Evolutionary conservation across 2,329 filamentous ascomycete species (phyloP).

Genomic region (Beauveria sp.): DNA sequence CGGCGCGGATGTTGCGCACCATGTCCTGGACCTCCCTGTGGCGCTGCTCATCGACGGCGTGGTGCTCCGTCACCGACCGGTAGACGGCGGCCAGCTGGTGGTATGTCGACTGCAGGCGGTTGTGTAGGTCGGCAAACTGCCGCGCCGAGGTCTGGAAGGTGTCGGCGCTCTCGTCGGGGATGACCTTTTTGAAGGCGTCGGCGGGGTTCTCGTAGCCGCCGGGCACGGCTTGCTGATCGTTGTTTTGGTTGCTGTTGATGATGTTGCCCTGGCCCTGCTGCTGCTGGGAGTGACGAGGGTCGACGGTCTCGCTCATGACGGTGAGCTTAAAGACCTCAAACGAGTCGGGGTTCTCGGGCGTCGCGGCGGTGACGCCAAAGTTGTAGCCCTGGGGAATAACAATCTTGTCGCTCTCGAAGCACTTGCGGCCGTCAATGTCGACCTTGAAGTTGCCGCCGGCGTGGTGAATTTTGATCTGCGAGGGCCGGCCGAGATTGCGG

Average conservation of each 20-base stretch:
- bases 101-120: conserved; percentile 66
- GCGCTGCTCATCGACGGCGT: conserved; percentile 45
- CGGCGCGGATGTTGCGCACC: conserved; percentile 38
- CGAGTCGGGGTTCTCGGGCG: conserved; percentile 85
- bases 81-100: conserved; percentile 60
- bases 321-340: conserved; percentile 89
- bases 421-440: conserved; percentile 68
- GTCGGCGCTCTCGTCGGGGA: conserved; percentile 42
- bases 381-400: conserved; percentile 71
- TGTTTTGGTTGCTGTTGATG: conserved; percentile 20
- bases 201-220: conserved; percentile 10
- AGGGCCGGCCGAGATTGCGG: conserved; percentile 82
- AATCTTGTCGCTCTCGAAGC: conserved; percentile 79
- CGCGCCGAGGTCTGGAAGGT: conserved; percentile 40
- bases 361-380: conserved; percentile 81
- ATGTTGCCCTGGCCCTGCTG: conserved; percentile 15
- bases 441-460: conserved; percentile 62
- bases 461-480: conserved; percentile 67
- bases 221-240: conserved; percentile 14
- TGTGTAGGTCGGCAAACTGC: conserved; percentile 80
- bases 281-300: conserved; percentile 19
- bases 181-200: conserved; percentile 30
- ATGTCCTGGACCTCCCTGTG: conserved; percentile 46
- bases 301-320: conserved; percentile 50
- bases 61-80: conserved; percentile 44